phyloP scores from a whole-genome alignment of 208 protist species.

The Herpetomonas tarakana region DNA sequence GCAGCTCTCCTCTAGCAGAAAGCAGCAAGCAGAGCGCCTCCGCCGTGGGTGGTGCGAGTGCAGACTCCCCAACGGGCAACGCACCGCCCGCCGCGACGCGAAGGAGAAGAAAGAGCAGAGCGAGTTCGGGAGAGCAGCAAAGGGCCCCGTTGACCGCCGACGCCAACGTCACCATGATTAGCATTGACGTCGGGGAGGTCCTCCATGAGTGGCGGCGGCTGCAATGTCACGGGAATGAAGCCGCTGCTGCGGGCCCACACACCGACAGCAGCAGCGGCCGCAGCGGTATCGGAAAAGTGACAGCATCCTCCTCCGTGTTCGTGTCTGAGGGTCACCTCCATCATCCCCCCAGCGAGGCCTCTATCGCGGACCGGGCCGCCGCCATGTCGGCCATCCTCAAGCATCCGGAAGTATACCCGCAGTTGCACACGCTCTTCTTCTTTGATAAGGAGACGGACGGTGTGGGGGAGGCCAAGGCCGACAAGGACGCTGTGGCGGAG shows the following conservation, averaged over 20 bases:
- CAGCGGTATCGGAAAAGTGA: too few species aligned
- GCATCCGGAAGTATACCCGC: background rate
- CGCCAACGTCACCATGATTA: background rate
- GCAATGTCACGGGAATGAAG: background rate
- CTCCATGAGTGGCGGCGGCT: background rate
- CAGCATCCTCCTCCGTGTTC: too few species aligned
- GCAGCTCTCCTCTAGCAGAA: too few species aligned
- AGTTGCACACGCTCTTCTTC: slow-evolving; percentile 5
- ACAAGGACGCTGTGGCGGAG: background rate
- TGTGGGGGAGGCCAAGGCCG: background rate
- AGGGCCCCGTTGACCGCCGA: too few species aligned
- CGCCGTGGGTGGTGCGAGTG: too few species aligned
- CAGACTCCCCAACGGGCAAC: too few species aligned
- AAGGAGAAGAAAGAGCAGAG: too few species aligned
- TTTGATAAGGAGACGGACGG: slow-evolving; percentile 1
- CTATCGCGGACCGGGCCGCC: slow-evolving; percentile 4
- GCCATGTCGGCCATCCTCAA: slow-evolving; percentile 1
- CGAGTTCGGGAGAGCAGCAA: too few species aligned
- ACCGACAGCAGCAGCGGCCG: too few species aligned
- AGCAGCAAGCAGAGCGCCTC: too few species aligned
- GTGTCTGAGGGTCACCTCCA: too few species aligned
- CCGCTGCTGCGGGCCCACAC: background rate
- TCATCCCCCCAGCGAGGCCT: background rate
- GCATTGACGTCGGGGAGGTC: background rate
- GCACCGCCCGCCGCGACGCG: too few species aligned